Percentiles rank a stretch among this genome's conserved stretches.
phyloP scores from a whole-genome alignment of 768 basidiomycete genomes.

The Jaapia argillacea region DNA sequence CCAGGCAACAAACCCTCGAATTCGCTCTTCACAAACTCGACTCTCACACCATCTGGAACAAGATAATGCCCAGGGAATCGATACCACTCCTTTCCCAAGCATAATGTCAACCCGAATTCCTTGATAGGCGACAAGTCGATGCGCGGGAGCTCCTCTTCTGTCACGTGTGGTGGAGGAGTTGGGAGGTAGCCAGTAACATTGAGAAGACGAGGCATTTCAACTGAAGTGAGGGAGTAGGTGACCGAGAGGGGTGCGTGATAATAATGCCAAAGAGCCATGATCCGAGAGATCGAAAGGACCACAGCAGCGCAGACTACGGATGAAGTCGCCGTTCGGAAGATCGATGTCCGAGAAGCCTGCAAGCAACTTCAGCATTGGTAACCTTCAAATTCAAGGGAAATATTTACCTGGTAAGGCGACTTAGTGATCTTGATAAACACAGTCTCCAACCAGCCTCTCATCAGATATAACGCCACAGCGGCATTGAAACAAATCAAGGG shows the following conservation, averaged over 20 bases:
- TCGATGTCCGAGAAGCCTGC: constrained; percentile 64
- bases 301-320: constrained; percentile 55
- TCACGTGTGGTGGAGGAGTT: constrained; percentile 26
- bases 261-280: constrained; percentile 76
- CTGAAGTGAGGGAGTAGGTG: constrained; percentile 57
- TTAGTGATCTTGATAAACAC: constrained; percentile 65
- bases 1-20: constrained; percentile 85
- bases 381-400: neutral
- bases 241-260: constrained; percentile 84
- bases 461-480: constrained; percentile 75
- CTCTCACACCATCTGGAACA: constrained; percentile 70
- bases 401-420: constrained; percentile 75
- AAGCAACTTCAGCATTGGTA: constrained; percentile 6
- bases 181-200: constrained; percentile 59
- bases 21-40: constrained; percentile 88
- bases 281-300: constrained; percentile 68
- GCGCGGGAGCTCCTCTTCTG: constrained; percentile 29
- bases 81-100: constrained; percentile 94
- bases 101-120: constrained; percentile 65
- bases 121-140: constrained; percentile 63
- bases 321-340: constrained; percentile 74
- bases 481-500: constrained; percentile 92
- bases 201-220: constrained; percentile 76
- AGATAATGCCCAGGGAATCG: constrained; percentile 88
- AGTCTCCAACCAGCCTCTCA: constrained; percentile 81